phyloP scores from a whole-genome alignment of 495 filamentous ascomycete species.

The Penicillium taxi region DNA sequence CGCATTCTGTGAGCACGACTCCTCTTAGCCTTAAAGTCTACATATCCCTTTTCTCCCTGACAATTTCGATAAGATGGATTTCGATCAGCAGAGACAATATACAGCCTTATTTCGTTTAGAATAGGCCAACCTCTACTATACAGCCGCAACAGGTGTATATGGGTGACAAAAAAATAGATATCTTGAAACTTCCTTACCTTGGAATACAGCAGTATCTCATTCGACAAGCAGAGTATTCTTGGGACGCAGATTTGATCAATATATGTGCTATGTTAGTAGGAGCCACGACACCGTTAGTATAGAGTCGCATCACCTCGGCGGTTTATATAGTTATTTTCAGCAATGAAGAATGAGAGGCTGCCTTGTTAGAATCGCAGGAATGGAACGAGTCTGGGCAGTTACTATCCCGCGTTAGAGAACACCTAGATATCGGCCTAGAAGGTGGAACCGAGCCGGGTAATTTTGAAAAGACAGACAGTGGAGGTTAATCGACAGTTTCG shows the following conservation, averaged over 20 bases:
- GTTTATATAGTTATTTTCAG: slow-evolving; percentile 19
- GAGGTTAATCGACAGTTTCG: slow-evolving; percentile 18
- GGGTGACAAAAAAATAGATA: slow-evolving; percentile 23
- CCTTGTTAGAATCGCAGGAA: slow-evolving; percentile 24
- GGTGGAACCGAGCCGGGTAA: slow-evolving; percentile 27
- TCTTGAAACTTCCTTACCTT: slow-evolving; percentile 21
- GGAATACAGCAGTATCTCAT: slow-evolving; percentile 29
- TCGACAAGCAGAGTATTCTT: slow-evolving; percentile 28
- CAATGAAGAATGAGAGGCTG: slow-evolving; percentile 21
- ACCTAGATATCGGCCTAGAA: slow-evolving; percentile 25
- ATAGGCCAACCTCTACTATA: slow-evolving; percentile 34
- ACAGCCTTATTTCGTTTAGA: no score
- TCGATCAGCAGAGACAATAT: slow-evolving; percentile 20
- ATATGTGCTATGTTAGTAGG: slow-evolving; percentile 27
- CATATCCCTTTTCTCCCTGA: slow-evolving; percentile 24
- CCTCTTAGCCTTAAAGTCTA: slow-evolving; percentile 23
- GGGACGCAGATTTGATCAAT: slow-evolving; percentile 33
- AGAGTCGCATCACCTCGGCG: slow-evolving; percentile 17
- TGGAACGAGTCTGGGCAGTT: slow-evolving; percentile 32
- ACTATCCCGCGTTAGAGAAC: slow-evolving; percentile 18
- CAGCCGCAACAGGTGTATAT: slow-evolving; percentile 28
- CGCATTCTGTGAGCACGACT: slow-evolving; percentile 31
- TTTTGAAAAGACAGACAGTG: slow-evolving; percentile 21
- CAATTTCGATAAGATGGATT: slow-evolving; percentile 21
- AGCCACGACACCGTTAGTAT: slow-evolving; percentile 24